These are phyloP conservation scores for Penicillium sp. DNA, from an alignment of 2,329 filamentous ascomycete genomes.

Conservation along the genomic window DNA sequence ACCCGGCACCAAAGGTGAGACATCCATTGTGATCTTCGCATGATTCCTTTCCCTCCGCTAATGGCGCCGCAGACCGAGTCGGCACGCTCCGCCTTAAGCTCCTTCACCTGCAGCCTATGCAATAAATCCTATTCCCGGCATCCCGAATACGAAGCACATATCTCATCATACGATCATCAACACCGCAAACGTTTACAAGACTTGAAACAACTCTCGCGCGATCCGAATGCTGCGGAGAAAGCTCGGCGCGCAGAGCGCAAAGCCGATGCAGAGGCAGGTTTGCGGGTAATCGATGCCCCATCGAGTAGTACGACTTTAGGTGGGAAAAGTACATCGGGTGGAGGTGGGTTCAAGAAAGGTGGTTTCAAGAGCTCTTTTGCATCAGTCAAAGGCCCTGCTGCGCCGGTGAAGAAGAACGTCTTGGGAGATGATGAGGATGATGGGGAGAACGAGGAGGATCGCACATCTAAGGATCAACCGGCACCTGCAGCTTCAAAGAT, in stretches of 20 bases:
- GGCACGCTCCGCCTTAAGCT: slow-evolving; percentile 69
- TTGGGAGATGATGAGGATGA: slow-evolving; percentile 41
- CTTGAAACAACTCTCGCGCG: slow-evolving; percentile 43
- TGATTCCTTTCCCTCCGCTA: background rate
- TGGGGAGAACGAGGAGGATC: slow-evolving; percentile 27
- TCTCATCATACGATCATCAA: slow-evolving; percentile 89
- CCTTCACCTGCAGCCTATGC: slow-evolving; percentile 82
- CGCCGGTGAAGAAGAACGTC: slow-evolving; percentile 39
- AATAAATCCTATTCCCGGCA: slow-evolving; percentile 91
- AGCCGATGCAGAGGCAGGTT: slow-evolving; percentile 40
- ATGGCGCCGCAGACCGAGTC: slow-evolving; percentile 46
- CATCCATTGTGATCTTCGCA: no score
- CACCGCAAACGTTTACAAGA: slow-evolving; percentile 66
- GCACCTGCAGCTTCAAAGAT: slow-evolving; percentile 1
- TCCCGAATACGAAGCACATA: slow-evolving; percentile 93
- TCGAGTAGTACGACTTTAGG: slow-evolving; percentile 13
- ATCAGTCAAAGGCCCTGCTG: slow-evolving; percentile 41
- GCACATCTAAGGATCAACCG: slow-evolving; percentile 6
- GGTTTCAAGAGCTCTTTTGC: slow-evolving; percentile 75
- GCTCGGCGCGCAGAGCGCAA: slow-evolving; percentile 40
- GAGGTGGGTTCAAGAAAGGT: slow-evolving; percentile 64
- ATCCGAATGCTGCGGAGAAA: slow-evolving; percentile 41
- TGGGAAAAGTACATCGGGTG: slow-evolving; percentile 16
- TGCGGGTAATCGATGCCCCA: slow-evolving; percentile 35
- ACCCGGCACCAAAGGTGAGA: slow-evolving; percentile 43